Conservation (phyloP, 2,329 filamentous ascomycete genomes). For the Metarhizium humberi region DNA sequence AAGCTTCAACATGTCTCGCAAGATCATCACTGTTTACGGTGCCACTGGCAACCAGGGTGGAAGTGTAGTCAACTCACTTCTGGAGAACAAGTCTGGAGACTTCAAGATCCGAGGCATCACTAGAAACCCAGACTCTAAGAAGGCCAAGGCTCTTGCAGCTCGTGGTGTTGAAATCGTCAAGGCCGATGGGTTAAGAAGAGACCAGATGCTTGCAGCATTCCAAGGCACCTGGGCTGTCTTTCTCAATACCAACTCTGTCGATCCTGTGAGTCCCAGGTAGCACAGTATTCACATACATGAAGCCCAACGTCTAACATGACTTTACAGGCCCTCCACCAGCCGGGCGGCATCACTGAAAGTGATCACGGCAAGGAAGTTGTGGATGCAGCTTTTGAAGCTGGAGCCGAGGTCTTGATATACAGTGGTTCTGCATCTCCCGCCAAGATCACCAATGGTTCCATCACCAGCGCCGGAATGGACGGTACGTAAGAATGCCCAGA, state of each 20-base stretch:
- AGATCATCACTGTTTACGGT: constrained; percentile 22
- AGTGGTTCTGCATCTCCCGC: constrained; percentile 24
- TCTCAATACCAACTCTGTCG: constrained; percentile 23
- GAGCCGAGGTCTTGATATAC: constrained; percentile 26
- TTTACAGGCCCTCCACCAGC: too few relatives aligned
- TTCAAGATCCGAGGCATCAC: constrained; percentile 21
- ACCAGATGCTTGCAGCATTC: constrained; percentile 17
- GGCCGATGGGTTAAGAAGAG: constrained; percentile 17
- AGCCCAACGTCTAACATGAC: too few relatives aligned
- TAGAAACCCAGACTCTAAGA: constrained; percentile 16
- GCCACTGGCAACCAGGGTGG: constrained; percentile 22
- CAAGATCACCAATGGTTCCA: constrained; percentile 20
- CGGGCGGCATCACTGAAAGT: constrained; percentile 18
- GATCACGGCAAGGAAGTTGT: constrained; percentile 26
- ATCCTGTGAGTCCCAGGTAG: constrained; percentile 7
- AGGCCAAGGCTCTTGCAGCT: too few relatives aligned
- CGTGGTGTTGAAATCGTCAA: constrained; percentile 16
- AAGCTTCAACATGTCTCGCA: constrained; percentile 5
- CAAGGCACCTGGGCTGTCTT: constrained; percentile 23
- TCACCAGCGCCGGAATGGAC: too few relatives aligned
- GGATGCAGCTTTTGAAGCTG: constrained; percentile 22
- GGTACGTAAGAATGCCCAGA: too few relatives aligned
- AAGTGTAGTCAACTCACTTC: constrained; percentile 20
- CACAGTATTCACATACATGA: too few relatives aligned
- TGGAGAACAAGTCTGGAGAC: constrained; percentile 16